Base-by-base conservation (phyloP, 2,329 filamentous ascomycete genomes). In the Fusarium sp. region DNA sequence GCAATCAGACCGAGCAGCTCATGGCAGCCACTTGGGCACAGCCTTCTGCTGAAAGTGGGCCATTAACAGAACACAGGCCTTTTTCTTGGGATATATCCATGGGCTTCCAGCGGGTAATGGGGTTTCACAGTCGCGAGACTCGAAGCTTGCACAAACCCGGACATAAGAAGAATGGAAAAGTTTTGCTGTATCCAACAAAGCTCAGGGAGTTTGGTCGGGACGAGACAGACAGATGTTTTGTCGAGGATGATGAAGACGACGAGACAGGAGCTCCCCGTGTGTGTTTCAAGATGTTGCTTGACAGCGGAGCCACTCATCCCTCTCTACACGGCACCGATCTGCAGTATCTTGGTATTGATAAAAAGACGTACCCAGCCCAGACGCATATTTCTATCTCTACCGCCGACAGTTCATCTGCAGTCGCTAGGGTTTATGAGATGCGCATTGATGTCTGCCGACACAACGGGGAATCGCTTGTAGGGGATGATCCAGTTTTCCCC, bases 261-360 rank as follows among this genome's bases (percentile, higher is more conserved):
- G 72, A 56, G 65, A 67, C 8, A n/a, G 38, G 44, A 29, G 49
- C 63, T 20, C 63, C 63, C 14, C 63, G 63, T 22, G 63, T 66
- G n/a, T 75, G 75, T 46, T 76, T 76, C 52, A 47, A 70, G 32
- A 72, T 76, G 74, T 73, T 76, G 16, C 69, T 76, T 20, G 74
- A 76, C 49, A 74, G 71, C 16, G 74, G 74, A 15, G 74, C 74
- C 18, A 73, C 66, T 38, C 32, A 70, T 25, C 73, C 74, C 9
- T 67, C 69, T 40, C 53, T 76, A 12, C 67, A 74, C 29, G 59
- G 57, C 16, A 60, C 40, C 10, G 74, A 76, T 56, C 32, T 76
- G 27, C 38, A 61, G 12, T 47, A 73, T 15, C 52, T 76, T 14
- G 69, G 69, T 12, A 76, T 76, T 24, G 46, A 76, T 44, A 55